Percentiles rank a stretch among this genome's conserved stretches.
These are phyloP conservation scores for Chenopodium album DNA, from an alignment of 148 eudicot genomes.

Conservation along the genomic window DNA sequence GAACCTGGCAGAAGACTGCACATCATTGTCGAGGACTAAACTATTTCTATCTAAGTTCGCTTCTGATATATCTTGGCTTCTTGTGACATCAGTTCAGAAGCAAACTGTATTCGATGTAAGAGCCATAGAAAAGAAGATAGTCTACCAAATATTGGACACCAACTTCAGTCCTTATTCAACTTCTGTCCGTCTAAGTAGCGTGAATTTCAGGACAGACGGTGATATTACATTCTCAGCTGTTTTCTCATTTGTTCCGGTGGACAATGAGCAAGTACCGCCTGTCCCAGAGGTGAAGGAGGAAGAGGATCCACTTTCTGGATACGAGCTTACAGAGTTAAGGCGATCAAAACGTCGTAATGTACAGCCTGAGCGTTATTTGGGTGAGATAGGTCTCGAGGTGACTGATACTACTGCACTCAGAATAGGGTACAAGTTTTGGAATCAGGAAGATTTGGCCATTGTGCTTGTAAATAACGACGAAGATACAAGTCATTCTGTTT, in stretches of 20 bases:
- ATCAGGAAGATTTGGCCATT: slow-evolving; percentile 58
- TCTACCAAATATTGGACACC: slow-evolving; percentile 65
- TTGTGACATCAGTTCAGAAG: slow-evolving; percentile 66
- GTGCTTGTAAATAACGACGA: slow-evolving; percentile 64
- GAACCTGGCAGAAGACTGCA: slow-evolving; percentile 70
- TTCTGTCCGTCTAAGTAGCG: slow-evolving; percentile 36
- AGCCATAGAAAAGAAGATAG: slow-evolving; percentile 51
- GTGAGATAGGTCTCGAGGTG: slow-evolving; percentile 57
- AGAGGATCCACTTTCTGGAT: slow-evolving; percentile 21
- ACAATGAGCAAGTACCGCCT: slow-evolving; percentile 15
- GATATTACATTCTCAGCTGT: slow-evolving; percentile 44
- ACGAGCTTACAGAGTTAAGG: slow-evolving; percentile 51
- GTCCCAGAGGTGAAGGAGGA: slow-evolving; percentile 24
- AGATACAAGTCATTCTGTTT: slow-evolving; percentile 29
- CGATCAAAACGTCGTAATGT: slow-evolving; percentile 75
- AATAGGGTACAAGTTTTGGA: slow-evolving; percentile 52
- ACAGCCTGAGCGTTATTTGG: slow-evolving; percentile 78
- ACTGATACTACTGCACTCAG: slow-evolving; percentile 52
- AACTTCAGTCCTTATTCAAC: slow-evolving; percentile 27
- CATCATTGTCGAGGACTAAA: slow-evolving; percentile 48
- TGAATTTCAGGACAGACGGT: slow-evolving; percentile 63
- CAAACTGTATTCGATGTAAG: slow-evolving; percentile 59
- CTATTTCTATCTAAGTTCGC: slow-evolving; percentile 65
- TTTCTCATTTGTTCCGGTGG: slow-evolving; percentile 40
- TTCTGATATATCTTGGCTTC: slow-evolving; percentile 71